Base-by-base conservation (phyloP, 257 asterid genomes). In the Anisodus acutangulus region DNA sequence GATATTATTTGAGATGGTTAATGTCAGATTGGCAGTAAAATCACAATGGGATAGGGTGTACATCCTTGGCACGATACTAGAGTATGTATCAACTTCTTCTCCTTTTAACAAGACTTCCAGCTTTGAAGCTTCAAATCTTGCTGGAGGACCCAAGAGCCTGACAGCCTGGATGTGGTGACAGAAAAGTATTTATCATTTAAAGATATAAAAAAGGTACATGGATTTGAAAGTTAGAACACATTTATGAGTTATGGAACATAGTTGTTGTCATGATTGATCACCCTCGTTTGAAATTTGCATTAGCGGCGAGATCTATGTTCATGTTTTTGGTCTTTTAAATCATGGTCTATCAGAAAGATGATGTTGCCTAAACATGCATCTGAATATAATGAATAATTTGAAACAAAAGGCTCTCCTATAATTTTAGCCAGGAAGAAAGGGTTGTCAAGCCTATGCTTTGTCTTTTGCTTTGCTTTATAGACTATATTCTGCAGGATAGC, bases 11-110 rank as follows among this genome's bases (percentile, higher is more conserved):
- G 99, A 95, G 86, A 92, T 90, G 26, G 95, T 88, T 80, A 92
- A 35, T 63, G 94, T 92, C 49, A 92, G 80, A 74, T 90, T 86
- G 9, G 95, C 97, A 4, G 97, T 93, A 87, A 94, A 95, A 87
- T 95, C 98, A 81, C 99, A 95, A 68, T 95, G 99, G 84, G 99
- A 95, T 55, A 95, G 95, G 7, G 92, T 95, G 89, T 95, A 95
- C 8, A 94, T 93, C 88, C 99, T 91, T 54, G 99, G 98, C 84
- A 91, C 91, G 68, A 94, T 86, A 82, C 89, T 87, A 2, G 88
- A 63, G 26, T 85, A 87, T 13, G 85, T 62, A 80, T 79, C 83
- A 37, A 85, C 85, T 78, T 93, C 88, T 58, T 93, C 94, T 79
- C 95, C 97, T 84, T 88, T 64, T 85, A 91, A 92, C 79, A 87